Conservation (phyloP, 768 basidiomycete genomes). For the Multifurca ochricompacta region DNA sequence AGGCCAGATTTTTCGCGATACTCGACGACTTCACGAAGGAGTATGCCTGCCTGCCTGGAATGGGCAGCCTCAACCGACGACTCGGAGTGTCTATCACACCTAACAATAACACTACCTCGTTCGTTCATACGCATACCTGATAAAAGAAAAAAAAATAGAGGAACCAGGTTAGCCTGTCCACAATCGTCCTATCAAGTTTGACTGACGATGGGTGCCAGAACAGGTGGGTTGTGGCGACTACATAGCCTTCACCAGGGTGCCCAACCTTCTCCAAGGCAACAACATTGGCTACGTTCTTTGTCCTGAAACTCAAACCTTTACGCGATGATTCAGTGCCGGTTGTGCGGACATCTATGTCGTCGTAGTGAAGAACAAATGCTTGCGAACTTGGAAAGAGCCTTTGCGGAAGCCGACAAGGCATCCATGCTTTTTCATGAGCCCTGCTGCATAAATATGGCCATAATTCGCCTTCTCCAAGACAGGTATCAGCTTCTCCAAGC, state of each 20-base stretch:
- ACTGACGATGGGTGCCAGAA: conserved; percentile 91
- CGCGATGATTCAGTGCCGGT: conserved; percentile 31
- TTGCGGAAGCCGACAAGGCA: conserved; percentile 73
- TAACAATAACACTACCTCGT: conserved; percentile 41
- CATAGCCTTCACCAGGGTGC: conserved; percentile 42
- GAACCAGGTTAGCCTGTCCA: background rate
- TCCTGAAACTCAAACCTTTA: conserved; percentile 55
- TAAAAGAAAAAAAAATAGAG: conserved; percentile 3
- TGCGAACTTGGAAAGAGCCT: conserved; percentile 39
- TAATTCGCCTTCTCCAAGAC: conserved; percentile 60
- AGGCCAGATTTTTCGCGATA: conserved; percentile 44
- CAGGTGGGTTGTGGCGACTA: conserved; percentile 85
- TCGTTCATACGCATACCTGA: conserved; percentile 76
- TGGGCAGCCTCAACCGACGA: background rate
- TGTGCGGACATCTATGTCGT: conserved; percentile 47
- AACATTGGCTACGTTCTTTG: conserved; percentile 75
- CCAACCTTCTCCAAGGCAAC: conserved; percentile 50
- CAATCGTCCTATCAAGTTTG: background rate
- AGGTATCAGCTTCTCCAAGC: conserved; percentile 64
- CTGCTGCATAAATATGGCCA: conserved; percentile 54
- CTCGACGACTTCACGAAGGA: conserved; percentile 52
- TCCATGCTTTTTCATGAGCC: conserved; percentile 75
- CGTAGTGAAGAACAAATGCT: conserved; percentile 53
- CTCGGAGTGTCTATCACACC: background rate
- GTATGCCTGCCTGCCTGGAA: conserved; percentile 65